Evolutionary conservation across 768 basidiomycete species (phyloP).

Genomic region (Macrolepiota fuliginosa): DNA sequence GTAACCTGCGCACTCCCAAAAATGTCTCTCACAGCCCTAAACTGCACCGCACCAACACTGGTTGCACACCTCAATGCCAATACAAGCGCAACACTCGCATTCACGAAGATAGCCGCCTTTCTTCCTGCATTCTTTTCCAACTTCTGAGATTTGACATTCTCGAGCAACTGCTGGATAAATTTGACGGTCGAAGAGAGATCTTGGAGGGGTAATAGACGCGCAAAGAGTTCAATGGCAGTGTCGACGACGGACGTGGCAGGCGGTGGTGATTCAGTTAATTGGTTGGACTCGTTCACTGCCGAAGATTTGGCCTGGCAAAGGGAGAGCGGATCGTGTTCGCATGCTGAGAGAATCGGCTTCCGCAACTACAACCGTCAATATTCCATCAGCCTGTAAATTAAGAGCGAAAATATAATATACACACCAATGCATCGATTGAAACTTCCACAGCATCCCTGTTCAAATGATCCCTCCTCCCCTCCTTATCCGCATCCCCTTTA

Average conservation of each 20-base stretch:
- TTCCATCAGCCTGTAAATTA: not conserved
- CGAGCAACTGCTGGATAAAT: slow-evolving; percentile 56
- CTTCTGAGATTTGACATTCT: slow-evolving; percentile 68
- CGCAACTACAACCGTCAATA: slow-evolving; percentile 46
- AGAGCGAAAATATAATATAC: slow-evolving; percentile 22
- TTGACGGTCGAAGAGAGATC: slow-evolving; percentile 57
- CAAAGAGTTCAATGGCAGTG: slow-evolving; percentile 84
- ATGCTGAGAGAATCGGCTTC: slow-evolving; percentile 77
- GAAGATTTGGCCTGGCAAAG: slow-evolving; percentile 54
- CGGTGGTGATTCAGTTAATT: slow-evolving; percentile 62
- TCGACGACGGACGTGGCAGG: slow-evolving; percentile 83
- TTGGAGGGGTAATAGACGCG: slow-evolving; percentile 75
- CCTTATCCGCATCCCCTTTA: slow-evolving; percentile 27
- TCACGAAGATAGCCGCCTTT: slow-evolving; percentile 80
- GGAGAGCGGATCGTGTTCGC: slow-evolving; percentile 82
- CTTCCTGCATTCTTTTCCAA: slow-evolving; percentile 86
- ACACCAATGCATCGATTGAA: slow-evolving; percentile 74
- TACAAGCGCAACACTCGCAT: slow-evolving; percentile 72
- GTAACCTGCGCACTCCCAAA: slow-evolving; percentile 68
- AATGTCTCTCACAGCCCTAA: slow-evolving; percentile 60
- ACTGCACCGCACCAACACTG: slow-evolving; percentile 30
- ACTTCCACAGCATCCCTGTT: slow-evolving; percentile 82
- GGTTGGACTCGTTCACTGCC: slow-evolving; percentile 39
- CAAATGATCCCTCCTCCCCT: slow-evolving; percentile 44
- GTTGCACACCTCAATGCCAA: slow-evolving; percentile 63